Base-by-base conservation (phyloP, 495 filamentous ascomycete genomes). In the Pyrenopolyporus hunteri region DNA sequence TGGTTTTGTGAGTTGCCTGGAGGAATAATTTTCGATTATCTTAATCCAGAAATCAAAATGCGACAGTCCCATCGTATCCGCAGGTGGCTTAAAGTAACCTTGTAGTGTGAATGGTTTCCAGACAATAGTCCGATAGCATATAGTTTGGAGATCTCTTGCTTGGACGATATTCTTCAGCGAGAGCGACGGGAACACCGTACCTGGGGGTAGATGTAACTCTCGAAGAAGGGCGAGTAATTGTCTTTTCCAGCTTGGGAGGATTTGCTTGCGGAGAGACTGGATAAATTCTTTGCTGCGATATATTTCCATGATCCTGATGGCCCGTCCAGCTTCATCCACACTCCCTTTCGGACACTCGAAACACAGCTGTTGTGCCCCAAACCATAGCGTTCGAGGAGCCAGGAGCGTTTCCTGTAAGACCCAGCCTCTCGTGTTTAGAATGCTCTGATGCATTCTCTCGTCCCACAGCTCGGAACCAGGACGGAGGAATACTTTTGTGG, bases 371-470 rank as follows among this genome's bases (percentile, higher is more conserved):
- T 71, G 66, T 6, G 53, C 36, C 28, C 61, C 70, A 45, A 66
- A 74, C 39, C 61, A 64, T 14, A 72, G 40, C n/a, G 66, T 70
- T 19, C 67, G 61, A 20, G 69, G 64, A 5, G 67, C 57, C 14
- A 73, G 49, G 14, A 70, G 50, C 9, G 61, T 59, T 57, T 73
- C 71, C 51, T 73, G 71, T 3, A 72, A 28, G n/a, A 62, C 58
- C 68, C 68, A 74, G 32, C 67, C 65, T 25, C 71, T 59, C 2
- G 23, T 57, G 52, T 70, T 66, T 4, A 69, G 59, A 57, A 60
- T 39, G 44, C 63, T 66, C 36, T 55, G 44, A 9, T 51, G 49
- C 55, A 69, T 55, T 6, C 47, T 48, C 32, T 66, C 52, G 32
- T 69, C 67, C 67, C 63, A 67, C 40, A 66, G 44, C 35, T 69